Conservation (phyloP, 305 asterid genomes). For the Fraxinus platypoda region DNA sequence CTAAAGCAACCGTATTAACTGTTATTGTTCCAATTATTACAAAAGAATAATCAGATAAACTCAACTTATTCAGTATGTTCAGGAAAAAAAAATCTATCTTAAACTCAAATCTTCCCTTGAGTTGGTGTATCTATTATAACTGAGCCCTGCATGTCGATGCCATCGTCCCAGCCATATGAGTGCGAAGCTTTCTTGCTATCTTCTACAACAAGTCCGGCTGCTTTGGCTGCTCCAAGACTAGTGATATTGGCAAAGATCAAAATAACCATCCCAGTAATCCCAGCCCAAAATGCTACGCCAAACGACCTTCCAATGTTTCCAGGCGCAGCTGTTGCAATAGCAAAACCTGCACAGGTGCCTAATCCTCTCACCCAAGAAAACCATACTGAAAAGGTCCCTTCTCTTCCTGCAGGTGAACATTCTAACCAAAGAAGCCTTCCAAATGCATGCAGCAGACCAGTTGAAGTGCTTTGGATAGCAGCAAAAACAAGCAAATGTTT, state of each 20-base stretch:
- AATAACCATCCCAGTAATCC: slow-evolving; percentile 51
- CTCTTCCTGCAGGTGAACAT: slow-evolving; percentile 84
- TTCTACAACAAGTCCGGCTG: slow-evolving; percentile 60
- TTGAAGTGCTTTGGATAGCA: slow-evolving; percentile 65
- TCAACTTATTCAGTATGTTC: neutral
- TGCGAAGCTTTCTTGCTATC: slow-evolving; percentile 46
- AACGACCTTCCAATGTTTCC: slow-evolving; percentile 56
- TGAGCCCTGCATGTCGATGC: neutral
- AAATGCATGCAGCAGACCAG: slow-evolving; percentile 71
- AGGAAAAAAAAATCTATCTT: neutral
- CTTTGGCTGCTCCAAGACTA: slow-evolving; percentile 73
- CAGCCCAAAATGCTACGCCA: slow-evolving; percentile 63
- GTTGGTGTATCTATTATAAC: slow-evolving; percentile 13
- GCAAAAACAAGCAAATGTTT: slow-evolving; percentile 51
- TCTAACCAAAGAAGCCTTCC: slow-evolving; percentile 77
- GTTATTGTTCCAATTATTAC: neutral
- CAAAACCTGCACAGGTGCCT: slow-evolving; percentile 71
- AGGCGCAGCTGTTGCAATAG: slow-evolving; percentile 62
- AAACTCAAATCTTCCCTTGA: slow-evolving; percentile 38
- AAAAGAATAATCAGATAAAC: neutral
- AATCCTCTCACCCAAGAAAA: slow-evolving; percentile 71
- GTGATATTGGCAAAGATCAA: slow-evolving; percentile 73
- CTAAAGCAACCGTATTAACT: neutral
- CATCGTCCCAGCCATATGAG: slow-evolving; percentile 28
- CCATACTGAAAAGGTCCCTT: slow-evolving; percentile 83